Base-by-base conservation (phyloP, 2,329 filamentous ascomycete species). In the Thelonectria discophora region DNA sequence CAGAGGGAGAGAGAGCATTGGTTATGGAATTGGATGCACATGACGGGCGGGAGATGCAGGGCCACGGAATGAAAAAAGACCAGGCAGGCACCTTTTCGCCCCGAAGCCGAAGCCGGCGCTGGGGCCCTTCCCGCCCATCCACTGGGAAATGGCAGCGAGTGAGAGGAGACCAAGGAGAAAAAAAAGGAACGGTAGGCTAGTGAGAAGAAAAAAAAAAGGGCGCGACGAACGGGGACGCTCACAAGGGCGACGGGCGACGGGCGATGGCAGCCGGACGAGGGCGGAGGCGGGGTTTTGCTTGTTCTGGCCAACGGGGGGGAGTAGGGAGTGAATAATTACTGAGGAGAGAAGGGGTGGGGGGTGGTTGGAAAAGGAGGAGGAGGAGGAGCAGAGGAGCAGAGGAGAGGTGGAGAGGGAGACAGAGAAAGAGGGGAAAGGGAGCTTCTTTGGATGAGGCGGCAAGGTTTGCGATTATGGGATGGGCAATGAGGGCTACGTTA, bases 381-480 rank as follows among this genome's bases (percentile, higher is more conserved):
- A 42, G 7, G 3, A n/a, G 18, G 17, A 46, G 42, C n/a, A n/a
- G n/a, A n/a, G n/a, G n/a, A n/a, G n/a, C n/a, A n/a, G n/a, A n/a
- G n/a, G n/a, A n/a, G n/a, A n/a, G n/a, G n/a, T n/a, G n/a, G n/a
- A n/a, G n/a, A n/a, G n/a, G n/a, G n/a, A n/a, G n/a, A n/a, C n/a
- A n/a, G n/a, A n/a, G n/a, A n/a, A n/a, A n/a, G n/a, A n/a, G n/a
- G n/a, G n/a, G n/a, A n/a, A n/a, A n/a, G n/a, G 53, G 45, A 46
- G 30, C 32, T 46, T 50, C 34, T 60, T 61, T 7, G 7, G 7
- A 4, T 49, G 63, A 66, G 65, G 63, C 65, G 66, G 58, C 40
- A 68, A 65, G 58, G 65, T 68, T 68, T 65, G 24, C 40, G 63
- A 45, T 11, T 37, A 42, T 58, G 52, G 56, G 24, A 48, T 49